A percentile compares a stretch with the other conserved stretches of the same genome.
These are phyloP conservation scores for Boletellus ananiceps DNA, from an alignment of 768 basidiomycete species.

Conservation along the genomic window DNA sequence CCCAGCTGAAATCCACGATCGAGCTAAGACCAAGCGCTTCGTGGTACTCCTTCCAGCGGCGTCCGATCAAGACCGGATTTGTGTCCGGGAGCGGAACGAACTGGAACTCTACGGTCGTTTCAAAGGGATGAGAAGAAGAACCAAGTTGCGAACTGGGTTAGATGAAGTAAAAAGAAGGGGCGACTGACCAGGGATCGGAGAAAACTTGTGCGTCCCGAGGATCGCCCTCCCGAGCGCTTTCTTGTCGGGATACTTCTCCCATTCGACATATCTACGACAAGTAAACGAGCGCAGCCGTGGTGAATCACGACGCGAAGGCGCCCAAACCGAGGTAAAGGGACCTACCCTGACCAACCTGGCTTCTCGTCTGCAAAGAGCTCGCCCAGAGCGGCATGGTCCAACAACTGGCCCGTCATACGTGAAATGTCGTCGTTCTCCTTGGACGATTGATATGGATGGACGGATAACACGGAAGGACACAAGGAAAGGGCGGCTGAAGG, in stretches of 20 bases:
- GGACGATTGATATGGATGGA: too few relatives aligned
- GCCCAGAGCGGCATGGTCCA: neutral
- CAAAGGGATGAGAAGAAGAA: neutral
- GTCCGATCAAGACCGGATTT: conserved; percentile 46
- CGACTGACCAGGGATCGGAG: conserved; percentile 8
- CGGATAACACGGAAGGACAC: neutral
- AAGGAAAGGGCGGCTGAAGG: too few relatives aligned
- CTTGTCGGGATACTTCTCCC: conserved; percentile 14
- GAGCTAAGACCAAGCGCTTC: conserved; percentile 42
- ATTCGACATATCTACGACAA: conserved; percentile 9
- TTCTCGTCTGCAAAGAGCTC: conserved; percentile 13
- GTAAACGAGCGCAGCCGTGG: too few relatives aligned
- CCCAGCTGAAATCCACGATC: conserved; percentile 50
- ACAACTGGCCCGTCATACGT: conserved; percentile 2
- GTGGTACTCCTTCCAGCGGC: conserved; percentile 53
- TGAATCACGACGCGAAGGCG: too few relatives aligned
- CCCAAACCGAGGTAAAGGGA: neutral
- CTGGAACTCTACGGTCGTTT: conserved; percentile 39
- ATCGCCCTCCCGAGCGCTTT: conserved; percentile 8
- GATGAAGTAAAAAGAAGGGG: too few relatives aligned
- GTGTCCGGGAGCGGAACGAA: conserved; percentile 44
- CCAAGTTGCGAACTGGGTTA: neutral
- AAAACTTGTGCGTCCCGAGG: conserved; percentile 11
- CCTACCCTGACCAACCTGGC: conserved; percentile 15
- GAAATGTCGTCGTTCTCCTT: neutral